Evolutionary conservation across 139 green algal species (phyloP), one percentile per base, ranked within the genome.

Genomic region (Chlamydomonas sp.): DNA sequence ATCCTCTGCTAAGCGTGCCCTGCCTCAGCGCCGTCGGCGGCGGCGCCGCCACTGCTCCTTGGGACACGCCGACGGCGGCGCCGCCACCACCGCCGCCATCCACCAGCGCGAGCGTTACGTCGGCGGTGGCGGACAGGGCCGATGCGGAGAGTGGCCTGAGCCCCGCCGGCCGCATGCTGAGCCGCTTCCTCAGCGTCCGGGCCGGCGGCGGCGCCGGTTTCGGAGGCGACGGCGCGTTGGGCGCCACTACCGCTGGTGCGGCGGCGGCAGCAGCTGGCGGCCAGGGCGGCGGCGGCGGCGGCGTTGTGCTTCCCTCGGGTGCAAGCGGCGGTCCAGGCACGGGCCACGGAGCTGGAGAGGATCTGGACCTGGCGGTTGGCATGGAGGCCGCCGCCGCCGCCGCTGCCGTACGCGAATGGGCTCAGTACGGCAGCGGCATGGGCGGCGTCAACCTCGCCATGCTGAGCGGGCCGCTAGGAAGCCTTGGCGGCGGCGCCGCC

Each of bases 131-230:
- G 5, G 20, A 77, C 9, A 17, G 2, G 73, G 1, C 57, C 49
- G 57, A 5, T 16, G 5, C 7, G 10, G 15, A 49, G 69, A 64
- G n/a, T n/a, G 82, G 61, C 12, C 61, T 87, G 1, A 87, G 82
- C 72, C 82, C 82, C 12, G 82, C 82, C 14, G 82, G 82, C 3
- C 66, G 59, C 58, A 87, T 87, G 82, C 72, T 87, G 1, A 75
- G n/a, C 1, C 71, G 82, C 1, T 87, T 87, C n/a, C 18, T 58
- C 4, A 87, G 31, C 9, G 61, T 20, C 8, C 64, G 31, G 14
- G 71, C 6, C 17, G 81, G 81, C 4, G 81, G 67, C 20, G 71
- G 18, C 18, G 80, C 9, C 9, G 2, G 1, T 61, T 6, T 5
- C 59, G 57, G 9, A 6, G 68, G 63, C 61, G 78, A n/a, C 78